Evolutionary conservation across 257 asterid species (phyloP), one percentile per base, ranked within the genome.

Genomic region (Ligustrum vulgare): DNA sequence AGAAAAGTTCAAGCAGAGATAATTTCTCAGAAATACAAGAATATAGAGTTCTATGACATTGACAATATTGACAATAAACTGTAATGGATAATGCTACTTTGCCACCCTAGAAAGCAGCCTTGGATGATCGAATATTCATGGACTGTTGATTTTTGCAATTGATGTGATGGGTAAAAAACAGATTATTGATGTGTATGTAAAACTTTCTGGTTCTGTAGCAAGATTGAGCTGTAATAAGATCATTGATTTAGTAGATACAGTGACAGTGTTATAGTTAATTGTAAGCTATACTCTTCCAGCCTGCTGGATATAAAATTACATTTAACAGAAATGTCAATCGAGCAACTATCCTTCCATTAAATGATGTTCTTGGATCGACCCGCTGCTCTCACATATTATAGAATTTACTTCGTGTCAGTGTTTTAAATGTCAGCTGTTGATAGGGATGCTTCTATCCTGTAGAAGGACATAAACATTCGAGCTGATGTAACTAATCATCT

Each of bases 1-100:
- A 84, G 98, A 80, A 94, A 94, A 82, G 99, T 94, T 56, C 91
- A 91, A 80, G 99, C 99, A 2, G 96, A 87, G 87, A 89, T 94
- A 78, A 94, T 94, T 58, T 94, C 99, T 62, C 99, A 94, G 80
- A 94, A 94, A 80, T 94, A 94, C 86, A 94, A 92, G 89, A 89
- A 89, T 12, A 92, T 94, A 10, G 94, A 91, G 83, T 88, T 94
- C 73, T 94, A 90, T 73, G 91, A 94, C 78, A 34, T 77, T 12
- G 94, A 92, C 69, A 94, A 82, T 86, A 84, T 64, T 87, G 85
- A 84, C 6, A 23, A 54, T 34, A 58, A 60, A 20, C 31, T 28
- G 31, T 28, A 28, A 28, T 28, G 31, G 31, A 28, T 28, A 28
- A 28, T 28, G 31, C 31, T 28, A 28, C 31, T 28, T 28, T 0